Evolutionary conservation across 2,329 filamentous ascomycete genomes (phyloP).

Genomic region (Dothiorella sarmentorum): DNA sequence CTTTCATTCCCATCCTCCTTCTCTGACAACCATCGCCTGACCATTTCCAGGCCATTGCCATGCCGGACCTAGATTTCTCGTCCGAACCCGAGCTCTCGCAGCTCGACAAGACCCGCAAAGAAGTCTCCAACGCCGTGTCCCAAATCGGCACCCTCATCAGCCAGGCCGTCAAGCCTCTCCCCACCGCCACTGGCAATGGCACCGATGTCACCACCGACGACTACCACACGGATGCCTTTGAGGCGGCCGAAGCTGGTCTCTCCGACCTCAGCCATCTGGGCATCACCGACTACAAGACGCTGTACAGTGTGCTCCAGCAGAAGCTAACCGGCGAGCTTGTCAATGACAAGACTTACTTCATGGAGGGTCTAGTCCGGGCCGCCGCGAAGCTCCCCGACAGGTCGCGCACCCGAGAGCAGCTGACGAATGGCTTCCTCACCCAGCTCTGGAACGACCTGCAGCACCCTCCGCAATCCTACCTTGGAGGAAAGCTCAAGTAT

Average conservation of each 20-base stretch:
- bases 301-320: constrained; percentile 35
- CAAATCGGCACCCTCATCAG: constrained; percentile 28
- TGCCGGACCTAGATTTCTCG: neutral
- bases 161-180: constrained; percentile 30
- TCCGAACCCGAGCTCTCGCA: constrained; percentile 16
- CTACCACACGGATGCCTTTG: constrained; percentile 27
- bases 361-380: constrained; percentile 56
- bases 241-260: constrained; percentile 33
- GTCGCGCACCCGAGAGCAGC: constrained; percentile 35
- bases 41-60: neutral
- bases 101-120: constrained; percentile 13
- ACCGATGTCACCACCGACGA: constrained; percentile 36
- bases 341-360: constrained; percentile 61
- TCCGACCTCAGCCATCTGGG: constrained; percentile 33
- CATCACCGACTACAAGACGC: constrained; percentile 35
- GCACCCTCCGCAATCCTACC: constrained; percentile 45
- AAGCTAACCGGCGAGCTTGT: constrained; percentile 50
- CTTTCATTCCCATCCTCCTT: neutral
- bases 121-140: constrained; percentile 7
- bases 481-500: constrained; percentile 45
- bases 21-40: neutral
- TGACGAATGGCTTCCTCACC: constrained; percentile 45
- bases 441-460: constrained; percentile 48
- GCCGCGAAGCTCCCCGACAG: constrained; percentile 43
- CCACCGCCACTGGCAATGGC: constrained; percentile 44